Base-by-base conservation (phyloP, 805 yeast species). In the Hyphopichia homilentoma region DNA sequence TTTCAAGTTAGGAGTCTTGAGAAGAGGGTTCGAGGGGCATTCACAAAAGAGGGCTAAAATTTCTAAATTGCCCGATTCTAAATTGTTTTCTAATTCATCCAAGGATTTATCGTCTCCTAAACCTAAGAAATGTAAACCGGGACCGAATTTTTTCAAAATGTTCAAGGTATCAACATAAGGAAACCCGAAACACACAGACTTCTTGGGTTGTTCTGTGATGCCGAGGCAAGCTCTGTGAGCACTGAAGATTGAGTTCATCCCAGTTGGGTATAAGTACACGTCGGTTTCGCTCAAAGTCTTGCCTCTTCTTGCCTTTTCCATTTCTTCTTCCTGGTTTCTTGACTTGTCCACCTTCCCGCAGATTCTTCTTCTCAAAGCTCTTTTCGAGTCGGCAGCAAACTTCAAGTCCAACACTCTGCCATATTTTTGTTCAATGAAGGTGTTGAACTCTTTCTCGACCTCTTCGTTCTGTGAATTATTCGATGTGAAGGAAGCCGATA, bases 141-240 rank as follows among this genome's bases (percentile, higher is more conserved):
- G 84, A 11, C 97, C 97, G 70, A 88, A 93, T 56, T 89, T 90
- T 49, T 74, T 73, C 47, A 93, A 68, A 37, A 93, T 79, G 45
- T 85, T 86, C 35, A 87, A 68, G 0, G 97, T 89, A 55, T 93
- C 97, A 18, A 86, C 93, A 57, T 90, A 93, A 5, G 97, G 96
- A 61, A 89, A 88, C 1, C 99, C 99, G 59, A 85, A 90, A 60
- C 96, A 87, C 2, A 88, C 95, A 1, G 95, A 79, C 54, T 85
- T 86, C 40, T 61, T 53, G 5, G 57, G 53, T 9, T 32, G 35
- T 3, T 34, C 33, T 18, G 36, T 17, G 41, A 49, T 32, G 7
- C 49, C 41, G 8, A 36, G 41, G 5, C 39, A 34, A 6, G 77
- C 67, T 38, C 76, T 72, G 53, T 90, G 95, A 1, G 96, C 84